Evolutionary conservation across 106 monocot genomes (phyloP), one percentile per base, ranked within the genome.

Genomic region (Agapanthus africanus): DNA sequence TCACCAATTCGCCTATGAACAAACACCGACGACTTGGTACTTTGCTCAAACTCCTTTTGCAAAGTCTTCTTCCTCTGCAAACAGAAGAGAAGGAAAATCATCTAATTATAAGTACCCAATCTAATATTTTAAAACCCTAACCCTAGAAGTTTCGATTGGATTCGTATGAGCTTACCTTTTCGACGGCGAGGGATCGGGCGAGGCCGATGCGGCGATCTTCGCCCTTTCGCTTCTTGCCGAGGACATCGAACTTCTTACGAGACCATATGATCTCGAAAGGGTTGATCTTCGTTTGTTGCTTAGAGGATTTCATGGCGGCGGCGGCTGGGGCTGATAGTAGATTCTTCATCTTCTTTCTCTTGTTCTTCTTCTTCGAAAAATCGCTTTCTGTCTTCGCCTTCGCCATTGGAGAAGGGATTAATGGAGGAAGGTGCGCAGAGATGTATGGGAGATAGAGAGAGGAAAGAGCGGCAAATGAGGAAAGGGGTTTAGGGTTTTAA

Each of bases 221-320:
- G 8, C 85, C 91, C 75, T 88, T 91, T 25, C 80, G 74, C 73
- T 74, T 80, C 81, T 83, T 83, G 5, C 95, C 95, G 33, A 95
- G 65, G 15, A 91, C 65, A 23, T 88, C 83, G 59, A 88, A 82
- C 73, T 95, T 95, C 31, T 79, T 67, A 21, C 91, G 85, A 7
- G 95, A 80, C 85, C 88, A 95, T 11, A 91, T 86, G 42, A 70
- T 74, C 76, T 91, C 95, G 67, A 95, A 95, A 11, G 91, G 95
- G 69, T 95, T 95, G 52, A 42, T 38, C 31, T 44, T 57, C 15
- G 49, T 8, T 10, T 38, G 56, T 5, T 19, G 52, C 39, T 81
- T 77, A 26, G 69, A 44, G 5, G 74, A 46, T 56, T 81, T 87
- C 72, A 67, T 73, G 36, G 91, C 76, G 7, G 81, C 86, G 15